Evolutionary conservation across 345 rosid species (phyloP).

Genomic region (Cardamine occulta): DNA sequence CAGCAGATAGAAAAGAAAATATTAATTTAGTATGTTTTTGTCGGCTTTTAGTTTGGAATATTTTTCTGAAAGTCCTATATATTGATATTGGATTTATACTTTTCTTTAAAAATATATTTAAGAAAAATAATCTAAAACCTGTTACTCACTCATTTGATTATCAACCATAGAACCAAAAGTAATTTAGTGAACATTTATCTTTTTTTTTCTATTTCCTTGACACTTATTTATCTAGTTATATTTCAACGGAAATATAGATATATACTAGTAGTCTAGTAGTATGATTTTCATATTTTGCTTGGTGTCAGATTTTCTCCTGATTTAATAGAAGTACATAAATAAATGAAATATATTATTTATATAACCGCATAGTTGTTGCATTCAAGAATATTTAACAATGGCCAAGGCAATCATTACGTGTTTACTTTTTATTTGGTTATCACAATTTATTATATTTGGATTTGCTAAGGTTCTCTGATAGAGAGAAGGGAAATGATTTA

Average conservation of each 20-base stretch:
- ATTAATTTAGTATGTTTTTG: too few relatives aligned
- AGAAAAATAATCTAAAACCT: not conserved
- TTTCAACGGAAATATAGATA: not conserved
- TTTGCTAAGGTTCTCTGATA: constrained; percentile 12
- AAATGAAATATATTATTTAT: not conserved
- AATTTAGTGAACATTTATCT: not conserved
- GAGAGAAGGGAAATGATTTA: not conserved
- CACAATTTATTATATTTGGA: not conserved
- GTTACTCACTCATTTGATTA: not conserved
- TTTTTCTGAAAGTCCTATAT: too few relatives aligned
- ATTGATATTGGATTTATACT: too few relatives aligned
- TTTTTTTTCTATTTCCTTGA: not conserved
- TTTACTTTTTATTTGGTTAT: not conserved
- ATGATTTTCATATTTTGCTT: not conserved
- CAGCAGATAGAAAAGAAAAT: too few relatives aligned
- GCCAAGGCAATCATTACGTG: not conserved
- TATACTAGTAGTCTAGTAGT: not conserved
- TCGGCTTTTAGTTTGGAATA: too few relatives aligned
- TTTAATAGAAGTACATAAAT: not conserved
- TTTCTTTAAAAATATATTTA: not conserved
- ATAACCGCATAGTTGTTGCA: not conserved
- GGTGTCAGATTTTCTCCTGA: constrained; percentile 25
- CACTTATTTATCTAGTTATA: not conserved
- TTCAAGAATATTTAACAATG: not conserved
- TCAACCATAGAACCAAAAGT: not conserved